phyloP scores from a whole-genome alignment of 371 early-diverging fungal species.

The Choanephora cucurbitarum region DNA sequence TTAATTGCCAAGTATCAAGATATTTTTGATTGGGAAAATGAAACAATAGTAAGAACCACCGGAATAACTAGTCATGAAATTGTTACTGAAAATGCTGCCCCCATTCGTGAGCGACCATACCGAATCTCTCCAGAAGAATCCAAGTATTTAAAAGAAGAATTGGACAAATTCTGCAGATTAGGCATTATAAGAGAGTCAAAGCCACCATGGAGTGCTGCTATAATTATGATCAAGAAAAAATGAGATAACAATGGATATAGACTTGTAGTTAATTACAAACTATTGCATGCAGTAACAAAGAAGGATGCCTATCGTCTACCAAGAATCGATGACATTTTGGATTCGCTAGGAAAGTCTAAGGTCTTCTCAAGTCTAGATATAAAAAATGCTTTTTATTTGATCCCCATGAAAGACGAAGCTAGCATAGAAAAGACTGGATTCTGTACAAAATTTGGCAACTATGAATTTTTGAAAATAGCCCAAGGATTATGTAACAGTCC shows the following conservation, averaged over 20 bases:
- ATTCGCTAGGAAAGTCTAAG: conserved; percentile 18
- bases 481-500: conserved; percentile 38
- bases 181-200: conserved; percentile 22
- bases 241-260: conserved; percentile 26
- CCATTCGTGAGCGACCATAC: conserved; percentile 12
- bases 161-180: conserved; percentile 15
- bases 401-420: conserved; percentile 26
- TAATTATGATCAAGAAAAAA: conserved; percentile 49
- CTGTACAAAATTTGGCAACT: conserved; percentile 31
- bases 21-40: conserved; percentile 9
- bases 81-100: conserved; percentile 9
- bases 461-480: conserved; percentile 31
- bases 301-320: conserved; percentile 44
- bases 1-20: too few relatives aligned
- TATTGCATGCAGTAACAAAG: conserved; percentile 40
- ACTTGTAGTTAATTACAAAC: conserved; percentile 30
- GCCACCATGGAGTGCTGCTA: conserved; percentile 32
- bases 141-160: conserved; percentile 12
- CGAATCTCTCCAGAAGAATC: conserved; percentile 7
- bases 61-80: conserved; percentile 8
- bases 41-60: conserved; percentile 1
- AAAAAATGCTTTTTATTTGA: conserved; percentile 34
- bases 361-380: conserved; percentile 13
- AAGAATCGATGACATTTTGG: conserved; percentile 36
- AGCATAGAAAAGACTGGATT: conserved; percentile 49